Evolutionary conservation across 192 early-diverging fungal species (phyloP), one percentile per base, ranked within the genome.

Genomic region (Backusella liffmaniae): DNA sequence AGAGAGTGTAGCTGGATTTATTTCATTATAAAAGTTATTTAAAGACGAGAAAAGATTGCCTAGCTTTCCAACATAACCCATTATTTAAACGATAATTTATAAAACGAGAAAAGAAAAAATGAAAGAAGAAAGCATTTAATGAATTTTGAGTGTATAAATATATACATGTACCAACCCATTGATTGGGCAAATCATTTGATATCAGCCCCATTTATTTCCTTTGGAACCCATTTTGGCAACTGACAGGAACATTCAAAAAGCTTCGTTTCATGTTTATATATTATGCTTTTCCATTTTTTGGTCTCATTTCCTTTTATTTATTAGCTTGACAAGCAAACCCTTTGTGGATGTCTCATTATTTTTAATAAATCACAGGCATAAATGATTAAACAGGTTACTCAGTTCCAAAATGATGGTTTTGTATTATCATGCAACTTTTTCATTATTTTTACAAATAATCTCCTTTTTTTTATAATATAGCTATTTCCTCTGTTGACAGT

Each of bases 1-100:
- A 4, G 94, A 95, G 18, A 99, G 91, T 0, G 98, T 99, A 2
- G 98, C 89, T 0, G 98, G 96, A 79, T 99, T 99, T 72, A 98
- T 92, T 77, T 96, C 97, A 79, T 91, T 95, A 84, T 96, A 98
- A 73, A 99, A 94, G 76, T 92, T 91, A 76, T 91, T 90, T 62
- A 97, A 94, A 15, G 95, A 90, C 16, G 89, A 89, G 67, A 96
- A 83, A 30, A 89, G 77, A 67, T 74, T 83, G 23, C 84, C 87
- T 15, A 91, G 84, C 76, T 86, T 88, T 46, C 88, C 89, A 49
- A 90, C 87, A 76, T 90, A 90, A 79, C 88, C 86, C 89, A 90
- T 90, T 62, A 62, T 62, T 62, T 23, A 29, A 39, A 62, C 5
- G 16, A 18, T 18, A 49, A 49, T 49, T 49, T 49, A 18, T 49